Base-by-base conservation (phyloP, 208 protist species). In the Acanthamoeba culbertsoni region DNA sequence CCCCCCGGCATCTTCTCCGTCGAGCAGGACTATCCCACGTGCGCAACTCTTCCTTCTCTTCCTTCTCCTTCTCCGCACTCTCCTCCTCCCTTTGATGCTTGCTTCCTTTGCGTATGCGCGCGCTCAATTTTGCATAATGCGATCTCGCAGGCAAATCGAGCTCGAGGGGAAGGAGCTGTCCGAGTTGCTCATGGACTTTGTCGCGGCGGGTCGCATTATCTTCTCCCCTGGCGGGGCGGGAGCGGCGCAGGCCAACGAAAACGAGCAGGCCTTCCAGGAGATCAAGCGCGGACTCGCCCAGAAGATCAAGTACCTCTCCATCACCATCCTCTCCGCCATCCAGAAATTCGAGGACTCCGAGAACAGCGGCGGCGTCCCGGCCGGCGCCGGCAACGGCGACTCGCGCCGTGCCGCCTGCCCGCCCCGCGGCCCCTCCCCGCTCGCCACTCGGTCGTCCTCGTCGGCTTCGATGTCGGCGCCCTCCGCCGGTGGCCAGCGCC, bases 231-330 rank as follows among this genome's bases (percentile, higher is more conserved):
- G 18, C 18, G 51, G 63, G 63, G 37, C 28, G 7, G 37, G 16
- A 14, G 14, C 63, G 10, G 10, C 63, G 4, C 33, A 16, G 8
- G 63, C 31, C 8, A 35, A n/a, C 37, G 63, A 75, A 35, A 35
- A 28, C n/a, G 75, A 59, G 31, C 75, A 86, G 33, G 28, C 40
- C 40, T 86, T 53, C 46, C 75, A 86, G 75, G 75, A 86, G 43
- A 59, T 59, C 33, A 86, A 86, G 45, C 75, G 75, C 42, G 33
- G 75, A 4, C 75, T 86, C 12, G 75, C 75, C n/a, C 75, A 86
- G 10, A 59, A 53, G 46, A 86, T 86, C 75, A 86, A 86, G 75
- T 62, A 4, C 5, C 48, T 86, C 46, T 86, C 75, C 33, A 59
- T 86, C 26, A 35, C 75, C 23, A 59, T 86, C 48, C 75, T 86